Evolutionary conservation across 1,284 basidiomycete genomes (phyloP).

Genomic region (Sanghuangporus baumii): DNA sequence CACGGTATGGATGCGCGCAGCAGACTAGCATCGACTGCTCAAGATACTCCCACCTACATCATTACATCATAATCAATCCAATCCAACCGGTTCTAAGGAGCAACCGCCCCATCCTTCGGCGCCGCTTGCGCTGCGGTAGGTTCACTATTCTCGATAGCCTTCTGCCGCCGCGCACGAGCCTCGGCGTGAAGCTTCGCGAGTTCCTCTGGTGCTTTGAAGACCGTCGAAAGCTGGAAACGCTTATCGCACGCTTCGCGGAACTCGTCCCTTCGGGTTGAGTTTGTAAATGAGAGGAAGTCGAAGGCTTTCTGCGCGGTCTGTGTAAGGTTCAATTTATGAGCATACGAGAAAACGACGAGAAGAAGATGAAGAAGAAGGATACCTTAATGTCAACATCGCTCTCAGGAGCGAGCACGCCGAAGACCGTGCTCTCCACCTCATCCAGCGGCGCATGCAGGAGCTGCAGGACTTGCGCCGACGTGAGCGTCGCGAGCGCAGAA

Average conservation of each 20-base stretch:
- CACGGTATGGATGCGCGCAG: no score
- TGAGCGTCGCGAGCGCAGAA: slow-evolving; percentile 50
- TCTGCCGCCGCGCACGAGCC: not conserved
- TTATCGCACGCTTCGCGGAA: slow-evolving; percentile 48
- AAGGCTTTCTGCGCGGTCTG: slow-evolving; percentile 46
- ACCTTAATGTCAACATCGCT: slow-evolving; percentile 49
- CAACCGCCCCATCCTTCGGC: not conserved
- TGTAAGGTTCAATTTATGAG: not conserved
- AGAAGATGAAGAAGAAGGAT: slow-evolving; percentile 21
- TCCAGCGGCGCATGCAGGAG: slow-evolving; percentile 41
- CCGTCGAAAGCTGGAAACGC: slow-evolving; percentile 55
- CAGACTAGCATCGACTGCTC: no score
- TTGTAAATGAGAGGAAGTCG: slow-evolving; percentile 40
- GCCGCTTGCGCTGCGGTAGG: not conserved
- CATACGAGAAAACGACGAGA: not conserved
- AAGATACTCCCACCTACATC: no score
- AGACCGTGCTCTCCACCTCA: slow-evolving; percentile 57
- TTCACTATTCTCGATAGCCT: not conserved
- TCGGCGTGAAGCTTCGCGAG: slow-evolving; percentile 23
- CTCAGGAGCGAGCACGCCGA: slow-evolving; percentile 43
- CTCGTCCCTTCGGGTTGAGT: slow-evolving; percentile 50
- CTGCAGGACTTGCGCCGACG: slow-evolving; percentile 49
- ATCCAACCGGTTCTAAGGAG: not conserved
- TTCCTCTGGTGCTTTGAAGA: slow-evolving; percentile 54
- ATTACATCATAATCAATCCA: not conserved